Conservation (phyloP, 1,284 basidiomycete genomes). For the Volvariella volvacea region DNA sequence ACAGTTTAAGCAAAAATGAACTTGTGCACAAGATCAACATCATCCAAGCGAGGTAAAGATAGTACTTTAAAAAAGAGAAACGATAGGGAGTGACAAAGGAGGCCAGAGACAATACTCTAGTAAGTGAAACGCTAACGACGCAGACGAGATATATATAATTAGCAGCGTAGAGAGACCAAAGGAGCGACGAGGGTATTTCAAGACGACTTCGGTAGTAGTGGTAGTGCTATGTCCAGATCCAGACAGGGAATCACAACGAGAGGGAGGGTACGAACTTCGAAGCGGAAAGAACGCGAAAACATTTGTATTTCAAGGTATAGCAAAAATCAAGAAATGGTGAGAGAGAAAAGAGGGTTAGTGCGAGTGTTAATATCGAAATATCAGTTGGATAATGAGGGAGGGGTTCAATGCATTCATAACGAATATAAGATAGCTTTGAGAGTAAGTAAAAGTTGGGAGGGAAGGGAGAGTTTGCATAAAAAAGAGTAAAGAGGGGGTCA, state of each 20-base stretch:
- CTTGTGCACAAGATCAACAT: too few species aligned
- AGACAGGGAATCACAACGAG: too few species aligned
- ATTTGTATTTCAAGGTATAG: conserved; percentile 7
- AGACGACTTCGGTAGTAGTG: conserved; percentile 5
- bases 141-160: too few species aligned
- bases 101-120: too few species aligned
- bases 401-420: too few species aligned
- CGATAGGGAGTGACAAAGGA: too few species aligned
- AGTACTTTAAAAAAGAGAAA: too few species aligned
- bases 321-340: conserved; percentile 3
- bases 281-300: background rate
- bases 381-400: background rate
- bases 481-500: conserved; percentile 6
- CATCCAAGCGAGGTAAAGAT: too few species aligned
- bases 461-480: conserved; percentile 1
- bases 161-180: conserved; percentile 1
- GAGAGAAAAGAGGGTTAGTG: background rate
- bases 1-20: too few species aligned
- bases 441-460: background rate
- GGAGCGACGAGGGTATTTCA: conserved; percentile 8
- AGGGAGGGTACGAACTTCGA: background rate
- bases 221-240: background rate
- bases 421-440: conserved; percentile 1
- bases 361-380: conserved; percentile 7
- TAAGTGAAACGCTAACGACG: too few species aligned